A percentile compares a stretch with the other conserved stretches of the same genome.
These are phyloP conservation scores for Castanea sativa DNA, from an alignment of 306 rosid genomes.

Conservation along the genomic window DNA sequence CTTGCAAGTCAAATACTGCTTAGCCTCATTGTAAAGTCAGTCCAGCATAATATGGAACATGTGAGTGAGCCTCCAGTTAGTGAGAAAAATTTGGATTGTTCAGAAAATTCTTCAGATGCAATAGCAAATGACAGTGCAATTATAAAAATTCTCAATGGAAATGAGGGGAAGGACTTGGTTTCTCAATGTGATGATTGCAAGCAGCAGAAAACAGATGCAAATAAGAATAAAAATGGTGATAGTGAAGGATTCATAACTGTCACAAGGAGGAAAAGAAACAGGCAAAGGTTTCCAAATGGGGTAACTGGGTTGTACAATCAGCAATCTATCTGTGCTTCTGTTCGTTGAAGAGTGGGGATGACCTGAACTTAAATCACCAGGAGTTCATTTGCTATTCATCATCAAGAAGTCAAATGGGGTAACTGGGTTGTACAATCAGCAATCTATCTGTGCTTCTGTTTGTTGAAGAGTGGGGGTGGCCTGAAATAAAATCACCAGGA, in stretches of 20 bases:
- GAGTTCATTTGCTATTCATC: neutral
- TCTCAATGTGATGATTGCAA: conserved; percentile 29
- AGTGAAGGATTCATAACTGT: conserved; percentile 77
- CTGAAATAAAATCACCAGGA: neutral
- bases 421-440: conserved; percentile 67
- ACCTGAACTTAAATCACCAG: neutral
- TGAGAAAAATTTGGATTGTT: conserved; percentile 25
- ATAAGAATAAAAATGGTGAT: conserved; percentile 40
- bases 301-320: conserved; percentile 72
- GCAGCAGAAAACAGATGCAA: conserved; percentile 37
- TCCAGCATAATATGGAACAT: conserved; percentile 53
- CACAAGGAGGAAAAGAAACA: conserved; percentile 61
- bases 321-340: conserved; percentile 75
- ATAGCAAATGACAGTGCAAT: conserved; percentile 78
- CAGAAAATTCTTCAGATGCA: conserved; percentile 52
- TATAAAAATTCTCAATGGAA: conserved; percentile 57
- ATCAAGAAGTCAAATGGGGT: conserved; percentile 39
- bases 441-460: conserved; percentile 71
- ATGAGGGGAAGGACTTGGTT: conserved; percentile 47
- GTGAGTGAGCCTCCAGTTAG: conserved; percentile 37
- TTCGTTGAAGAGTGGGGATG: conserved; percentile 49
- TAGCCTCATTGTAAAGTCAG: conserved; percentile 84
- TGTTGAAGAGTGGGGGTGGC: conserved; percentile 43
- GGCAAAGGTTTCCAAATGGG: conserved; percentile 65
- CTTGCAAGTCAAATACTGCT: conserved; percentile 90